These are phyloP conservation scores for Cinchona pubescens DNA, from an alignment of 257 asterid species.

Conservation along the genomic window DNA sequence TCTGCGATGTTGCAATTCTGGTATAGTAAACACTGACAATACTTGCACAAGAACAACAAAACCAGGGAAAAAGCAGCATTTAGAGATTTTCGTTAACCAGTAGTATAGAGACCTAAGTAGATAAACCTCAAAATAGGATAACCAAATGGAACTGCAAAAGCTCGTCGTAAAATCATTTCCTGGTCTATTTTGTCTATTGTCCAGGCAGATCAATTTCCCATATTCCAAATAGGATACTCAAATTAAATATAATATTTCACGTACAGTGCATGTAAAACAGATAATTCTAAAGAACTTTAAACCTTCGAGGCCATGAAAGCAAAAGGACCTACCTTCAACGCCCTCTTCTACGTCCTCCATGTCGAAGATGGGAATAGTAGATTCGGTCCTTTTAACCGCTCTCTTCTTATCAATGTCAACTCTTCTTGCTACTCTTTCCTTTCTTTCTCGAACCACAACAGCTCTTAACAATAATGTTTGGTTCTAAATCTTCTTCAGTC, in stretches of 20 bases:
- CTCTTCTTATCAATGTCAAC: constrained; percentile 67
- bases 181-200: neutral
- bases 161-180: neutral
- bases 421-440: constrained; percentile 56
- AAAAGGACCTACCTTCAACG: constrained; percentile 63
- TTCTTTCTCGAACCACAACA: constrained; percentile 78
- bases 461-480: constrained; percentile 68
- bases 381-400: constrained; percentile 75
- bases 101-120: neutral
- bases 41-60: neutral
- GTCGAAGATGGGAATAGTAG: constrained; percentile 69
- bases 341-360: constrained; percentile 89
- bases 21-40: neutral
- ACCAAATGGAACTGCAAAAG: neutral
- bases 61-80: neutral
- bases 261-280: neutral
- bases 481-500: constrained; percentile 77
- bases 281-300: neutral
- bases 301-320: neutral
- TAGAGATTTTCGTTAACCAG: neutral
- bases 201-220: neutral
- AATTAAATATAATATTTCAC: neutral
- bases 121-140: neutral
- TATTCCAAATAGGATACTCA: neutral
- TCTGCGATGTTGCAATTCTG: constrained; percentile 8